These are phyloP conservation scores for Neoascochyta sp. DNA, from an alignment of 2,329 filamentous ascomycete genomes.

Conservation along the genomic window DNA sequence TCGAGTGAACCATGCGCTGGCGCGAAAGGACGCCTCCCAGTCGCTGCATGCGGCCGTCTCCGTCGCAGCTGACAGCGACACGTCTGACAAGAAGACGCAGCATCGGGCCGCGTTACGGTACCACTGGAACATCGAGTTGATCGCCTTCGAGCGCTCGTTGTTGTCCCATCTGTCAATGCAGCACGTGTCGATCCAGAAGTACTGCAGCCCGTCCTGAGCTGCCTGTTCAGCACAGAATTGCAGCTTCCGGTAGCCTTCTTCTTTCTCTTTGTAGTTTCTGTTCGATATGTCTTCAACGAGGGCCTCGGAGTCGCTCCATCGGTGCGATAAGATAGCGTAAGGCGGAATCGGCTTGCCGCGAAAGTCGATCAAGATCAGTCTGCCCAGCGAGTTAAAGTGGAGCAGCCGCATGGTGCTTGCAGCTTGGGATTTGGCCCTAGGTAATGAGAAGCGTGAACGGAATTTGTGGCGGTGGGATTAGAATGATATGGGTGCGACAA, in stretches of 20 bases:
- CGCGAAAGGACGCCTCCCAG: conserved; percentile 13
- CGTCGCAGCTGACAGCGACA: conserved; percentile 5
- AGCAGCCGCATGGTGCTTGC: conserved; percentile 1
- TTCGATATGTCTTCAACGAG: conserved; percentile 17
- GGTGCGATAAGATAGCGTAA: conserved; percentile 33
- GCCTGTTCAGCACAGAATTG: conserved; percentile 10
- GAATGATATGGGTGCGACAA: conserved; percentile 1
- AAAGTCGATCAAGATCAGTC: conserved; percentile 6
- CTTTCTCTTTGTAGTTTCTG: conserved; percentile 5
- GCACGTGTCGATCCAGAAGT: conserved; percentile 13
- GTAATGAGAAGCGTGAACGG: neutral
- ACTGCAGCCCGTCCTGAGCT: conserved; percentile 10
- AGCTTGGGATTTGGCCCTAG: neutral
- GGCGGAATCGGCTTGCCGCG: conserved; percentile 6
- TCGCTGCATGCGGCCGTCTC: conserved; percentile 1
- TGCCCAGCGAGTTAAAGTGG: neutral
- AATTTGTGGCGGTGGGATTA: conserved; percentile 1
- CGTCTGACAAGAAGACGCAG: conserved; percentile 19
- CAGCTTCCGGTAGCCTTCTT: conserved; percentile 4
- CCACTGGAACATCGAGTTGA: conserved; percentile 16
- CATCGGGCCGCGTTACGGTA: conserved; percentile 15
- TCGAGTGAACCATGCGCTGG: conserved; percentile 13
- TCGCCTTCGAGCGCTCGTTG: conserved; percentile 10
- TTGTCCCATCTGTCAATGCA: conserved; percentile 11
- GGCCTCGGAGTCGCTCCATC: conserved; percentile 25